phyloP scores from a whole-genome alignment of 2,329 filamentous ascomycete species.

The Lecanicillium sp. region DNA sequence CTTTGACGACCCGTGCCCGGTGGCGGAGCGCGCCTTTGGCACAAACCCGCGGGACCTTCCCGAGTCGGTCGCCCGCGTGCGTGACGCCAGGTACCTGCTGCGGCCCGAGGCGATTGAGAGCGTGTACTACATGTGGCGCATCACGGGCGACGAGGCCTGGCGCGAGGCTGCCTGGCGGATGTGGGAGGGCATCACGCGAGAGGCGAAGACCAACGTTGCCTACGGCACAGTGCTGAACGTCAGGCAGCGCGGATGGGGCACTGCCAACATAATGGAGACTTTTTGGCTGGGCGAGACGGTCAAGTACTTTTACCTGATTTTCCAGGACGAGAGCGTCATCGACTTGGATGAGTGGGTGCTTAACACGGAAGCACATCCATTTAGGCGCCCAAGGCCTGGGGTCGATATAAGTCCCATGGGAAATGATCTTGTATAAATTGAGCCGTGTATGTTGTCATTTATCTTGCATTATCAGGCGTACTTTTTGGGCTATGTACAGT shows the following conservation, averaged over 20 bases:
- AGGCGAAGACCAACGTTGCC: conserved; percentile 35
- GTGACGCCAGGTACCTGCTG: conserved; percentile 34
- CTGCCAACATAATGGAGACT: conserved; percentile 58
- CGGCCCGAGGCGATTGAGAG: conserved; percentile 46
- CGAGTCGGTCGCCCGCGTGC: conserved; percentile 16
- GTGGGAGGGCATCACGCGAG: conserved; percentile 34
- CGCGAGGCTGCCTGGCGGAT: conserved; percentile 39
- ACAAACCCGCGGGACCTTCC: no score
- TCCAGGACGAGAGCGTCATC: conserved; percentile 53
- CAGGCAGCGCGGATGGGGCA: conserved; percentile 18
- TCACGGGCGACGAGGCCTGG: conserved; percentile 37
- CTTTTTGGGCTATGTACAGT: no score
- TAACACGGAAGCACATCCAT: conserved; percentile 49
- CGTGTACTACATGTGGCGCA: conserved; percentile 43
- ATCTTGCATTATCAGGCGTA: no score
- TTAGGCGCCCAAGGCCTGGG: conserved; percentile 19
- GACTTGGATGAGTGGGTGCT: conserved; percentile 65
- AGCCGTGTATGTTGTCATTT: no score
- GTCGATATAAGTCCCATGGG: not conserved
- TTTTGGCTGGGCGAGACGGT: conserved; percentile 73
- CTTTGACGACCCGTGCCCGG: conserved; percentile 14
- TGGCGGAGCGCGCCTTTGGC: no score
- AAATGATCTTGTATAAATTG: no score
- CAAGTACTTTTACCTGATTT: conserved; percentile 72
- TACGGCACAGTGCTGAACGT: conserved; percentile 34